A percentile compares a stretch with the other conserved stretches of the same genome.
phyloP scores from a whole-genome alignment of 2,329 filamentous ascomycete species.

The Monilinia vaccinii-corymbosi region DNA sequence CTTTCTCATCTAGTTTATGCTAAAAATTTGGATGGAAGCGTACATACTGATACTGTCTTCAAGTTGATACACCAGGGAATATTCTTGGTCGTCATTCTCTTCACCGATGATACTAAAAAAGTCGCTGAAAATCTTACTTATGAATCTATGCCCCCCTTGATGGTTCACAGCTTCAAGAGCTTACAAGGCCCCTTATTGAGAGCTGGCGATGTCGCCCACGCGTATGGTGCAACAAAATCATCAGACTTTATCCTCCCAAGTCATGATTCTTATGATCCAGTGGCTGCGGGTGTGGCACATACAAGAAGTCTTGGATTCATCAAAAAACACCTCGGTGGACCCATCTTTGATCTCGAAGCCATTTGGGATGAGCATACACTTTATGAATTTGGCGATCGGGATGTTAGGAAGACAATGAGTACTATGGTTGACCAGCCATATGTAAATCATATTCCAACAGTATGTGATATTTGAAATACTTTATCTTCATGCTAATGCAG shows the following conservation, averaged over 20 bases:
- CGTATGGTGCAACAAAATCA: slow-evolving; percentile 10
- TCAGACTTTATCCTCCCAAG: slow-evolving; percentile 16
- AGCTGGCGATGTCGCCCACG: background rate
- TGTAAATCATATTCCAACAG: slow-evolving; percentile 67
- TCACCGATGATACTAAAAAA: background rate
- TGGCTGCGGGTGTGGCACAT: slow-evolving; percentile 45
- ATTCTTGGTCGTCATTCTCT: background rate
- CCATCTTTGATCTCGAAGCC: slow-evolving; percentile 64
- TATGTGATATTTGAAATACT: slow-evolving; percentile 29
- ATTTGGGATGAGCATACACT: slow-evolving; percentile 74
- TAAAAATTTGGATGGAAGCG: background rate
- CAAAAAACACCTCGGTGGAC: slow-evolving; percentile 53
- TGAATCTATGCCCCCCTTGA: background rate
- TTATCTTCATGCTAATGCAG: background rate
- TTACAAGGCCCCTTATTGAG: background rate
- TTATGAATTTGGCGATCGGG: slow-evolving; percentile 60
- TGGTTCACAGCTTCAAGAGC: background rate
- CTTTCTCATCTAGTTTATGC: slow-evolving; percentile 5
- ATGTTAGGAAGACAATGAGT: slow-evolving; percentile 64
- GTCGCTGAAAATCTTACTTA: background rate
- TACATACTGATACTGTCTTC: background rate
- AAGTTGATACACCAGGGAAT: background rate
- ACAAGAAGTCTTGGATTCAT: slow-evolving; percentile 57
- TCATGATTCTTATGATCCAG: slow-evolving; percentile 32
- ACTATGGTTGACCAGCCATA: slow-evolving; percentile 76